Evolutionary conservation across 164 flowering plant species (phyloP).

Genomic region (Euptelea pleiosperma): DNA sequence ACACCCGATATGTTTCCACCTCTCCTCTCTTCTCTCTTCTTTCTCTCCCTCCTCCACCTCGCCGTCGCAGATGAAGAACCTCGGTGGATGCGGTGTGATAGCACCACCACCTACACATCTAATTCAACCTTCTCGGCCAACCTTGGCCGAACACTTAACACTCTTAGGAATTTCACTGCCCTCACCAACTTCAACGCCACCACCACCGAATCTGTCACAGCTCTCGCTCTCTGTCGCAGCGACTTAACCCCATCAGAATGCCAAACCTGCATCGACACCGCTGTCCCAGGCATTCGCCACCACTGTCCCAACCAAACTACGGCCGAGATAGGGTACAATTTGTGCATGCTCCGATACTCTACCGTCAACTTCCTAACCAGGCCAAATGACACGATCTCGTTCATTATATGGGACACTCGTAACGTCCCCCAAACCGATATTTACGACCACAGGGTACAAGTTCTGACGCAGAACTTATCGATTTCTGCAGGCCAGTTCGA

Average conservation of each 20-base stretch:
- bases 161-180: slow-evolving; percentile 8
- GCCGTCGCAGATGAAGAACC: no score
- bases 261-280: slow-evolving; percentile 7
- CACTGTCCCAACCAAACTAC: not conserved
- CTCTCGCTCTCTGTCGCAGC: slow-evolving; percentile 8
- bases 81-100: no score
- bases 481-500: not conserved
- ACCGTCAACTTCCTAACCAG: not conserved
- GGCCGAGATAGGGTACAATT: slow-evolving; percentile 11
- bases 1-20: no score
- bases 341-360: slow-evolving; percentile 13
- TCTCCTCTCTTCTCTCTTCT: not conserved
- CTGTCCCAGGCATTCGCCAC: not conserved
- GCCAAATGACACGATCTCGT: not conserved
- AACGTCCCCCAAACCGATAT: slow-evolving; percentile 2
- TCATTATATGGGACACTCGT: not conserved
- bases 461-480: slow-evolving; percentile 2
- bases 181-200: slow-evolving; percentile 11
- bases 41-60: not conserved
- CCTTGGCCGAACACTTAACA: slow-evolving; percentile 8
- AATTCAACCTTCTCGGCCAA: slow-evolving; percentile 11
- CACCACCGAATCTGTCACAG: slow-evolving; percentile 1
- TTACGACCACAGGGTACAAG: not conserved
- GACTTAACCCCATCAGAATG: not conserved
- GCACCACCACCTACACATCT: not conserved